A percentile compares a stretch with the other conserved stretches of the same genome.
Conservation (phyloP, 306 rosid species). For the Macrotyloma uniflorum region DNA sequence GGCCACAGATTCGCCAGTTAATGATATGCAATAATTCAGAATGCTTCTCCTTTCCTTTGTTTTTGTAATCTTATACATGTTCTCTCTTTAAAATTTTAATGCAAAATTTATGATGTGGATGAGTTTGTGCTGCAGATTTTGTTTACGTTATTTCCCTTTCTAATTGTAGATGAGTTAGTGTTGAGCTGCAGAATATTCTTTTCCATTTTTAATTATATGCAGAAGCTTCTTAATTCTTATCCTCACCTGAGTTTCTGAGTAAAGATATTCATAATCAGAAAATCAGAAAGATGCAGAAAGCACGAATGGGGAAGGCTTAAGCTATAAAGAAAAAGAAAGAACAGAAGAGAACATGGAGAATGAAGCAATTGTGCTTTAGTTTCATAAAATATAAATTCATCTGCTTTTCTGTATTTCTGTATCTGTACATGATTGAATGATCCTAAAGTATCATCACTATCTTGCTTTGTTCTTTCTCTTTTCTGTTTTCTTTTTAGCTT, state of each 20-base stretch:
- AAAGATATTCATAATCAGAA: constrained; percentile 5
- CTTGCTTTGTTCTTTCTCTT: constrained; percentile 24
- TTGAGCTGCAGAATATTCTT: constrained; percentile 13
- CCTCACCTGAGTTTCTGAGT: not conserved
- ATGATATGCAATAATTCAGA: constrained; percentile 42
- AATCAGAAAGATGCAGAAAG: constrained; percentile 34
- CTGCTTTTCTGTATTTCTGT: constrained; percentile 7
- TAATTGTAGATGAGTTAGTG: constrained; percentile 5
- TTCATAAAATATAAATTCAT: not conserved
- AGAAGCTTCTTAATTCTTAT: constrained; percentile 13
- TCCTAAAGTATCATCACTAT: not conserved
- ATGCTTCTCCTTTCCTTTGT: not conserved
- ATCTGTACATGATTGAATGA: not conserved
- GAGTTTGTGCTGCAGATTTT: not conserved
- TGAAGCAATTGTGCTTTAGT: constrained; percentile 8
- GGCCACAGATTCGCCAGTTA: constrained; percentile 38
- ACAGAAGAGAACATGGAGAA: not conserved
- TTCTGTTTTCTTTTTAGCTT: not conserved
- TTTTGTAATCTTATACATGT: not conserved
- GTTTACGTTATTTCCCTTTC: not conserved
- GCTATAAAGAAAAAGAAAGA: constrained; percentile 18
- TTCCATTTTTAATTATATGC: constrained; percentile 5
- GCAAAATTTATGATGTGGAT: not conserved
- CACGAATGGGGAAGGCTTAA: not conserved
- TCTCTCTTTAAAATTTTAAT: not conserved